Evolutionary conservation across 352 stramenopile genomes (phyloP), one percentile per base, ranked within the genome.

Genomic region (Plasmopara halstedii): DNA sequence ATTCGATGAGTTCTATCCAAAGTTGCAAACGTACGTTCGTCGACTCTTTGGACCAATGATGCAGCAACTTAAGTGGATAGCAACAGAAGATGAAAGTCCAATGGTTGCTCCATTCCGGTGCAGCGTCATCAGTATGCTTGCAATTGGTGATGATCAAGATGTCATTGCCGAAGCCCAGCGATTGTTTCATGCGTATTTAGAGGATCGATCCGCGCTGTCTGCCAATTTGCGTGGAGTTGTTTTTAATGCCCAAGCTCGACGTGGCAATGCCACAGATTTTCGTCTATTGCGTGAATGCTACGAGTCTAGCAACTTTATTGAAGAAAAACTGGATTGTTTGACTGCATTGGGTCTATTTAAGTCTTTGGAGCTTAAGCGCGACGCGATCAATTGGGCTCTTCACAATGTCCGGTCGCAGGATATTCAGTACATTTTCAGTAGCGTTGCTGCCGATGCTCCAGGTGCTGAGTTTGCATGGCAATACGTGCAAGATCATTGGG

Each of bases 281-380:
- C 45, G 59, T 37, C 59, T 69, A 42, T 58, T 85, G 8, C 71
- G 67, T n/a, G 53, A 64, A 20, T 58, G 73, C 20, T 89, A 86
- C 58, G 74, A 85, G 31, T 64, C 73, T 21, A 85, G 69, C 48
- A 75, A 87, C 42, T 86, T 90, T 46, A 83, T 84, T 41, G 73
- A 91, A 45, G 71, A 91, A 56, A 86, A 89, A 53, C 56, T 85
- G 41, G 72, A 89, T 62, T 88, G 77, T 31, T 58, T 92, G 13
- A 67, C 63, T n/a, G 74, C 79, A 19, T 65, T 93, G 9, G 80
- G 78, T 17, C 60, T 83, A 22, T 68, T 83, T 46, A 70, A 77
- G 47, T 70, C 68, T 6, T 29, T 74, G 22, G 69, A 71, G 6
- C 44, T 83, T 17, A 86, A 91, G 67, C 60, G 53, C 27, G 62